These are phyloP conservation scores for Naganishia kalamii DNA, from an alignment of 768 basidiomycete species.

Conservation along the genomic window DNA sequence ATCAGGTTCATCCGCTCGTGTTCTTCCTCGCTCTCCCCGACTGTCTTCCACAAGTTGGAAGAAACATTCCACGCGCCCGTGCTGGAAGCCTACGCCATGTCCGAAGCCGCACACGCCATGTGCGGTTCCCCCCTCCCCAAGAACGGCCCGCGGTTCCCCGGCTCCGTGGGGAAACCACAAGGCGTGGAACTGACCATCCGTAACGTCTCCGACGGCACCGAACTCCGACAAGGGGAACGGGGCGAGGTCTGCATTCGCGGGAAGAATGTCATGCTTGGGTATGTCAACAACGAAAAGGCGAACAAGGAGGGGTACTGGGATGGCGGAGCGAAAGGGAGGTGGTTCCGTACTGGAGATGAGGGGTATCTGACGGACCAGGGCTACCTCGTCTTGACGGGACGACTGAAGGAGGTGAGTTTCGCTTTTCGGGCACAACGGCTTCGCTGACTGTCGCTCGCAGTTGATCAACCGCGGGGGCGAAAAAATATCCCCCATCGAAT, in stretches of 20 bases:
- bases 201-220: slow-evolving; percentile 34
- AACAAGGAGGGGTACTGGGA: slow-evolving; percentile 52
- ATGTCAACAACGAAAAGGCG: slow-evolving; percentile 52
- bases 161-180: slow-evolving; percentile 43
- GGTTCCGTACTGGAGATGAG: slow-evolving; percentile 48
- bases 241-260: slow-evolving; percentile 58
- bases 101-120: slow-evolving; percentile 46
- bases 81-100: slow-evolving; percentile 61
- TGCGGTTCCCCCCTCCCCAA: slow-evolving; percentile 30
- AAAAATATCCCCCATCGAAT: slow-evolving; percentile 59
- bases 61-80: slow-evolving; percentile 54
- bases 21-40: slow-evolving; percentile 56
- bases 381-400: slow-evolving; percentile 54
- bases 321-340: slow-evolving; percentile 46
- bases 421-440: not conserved
- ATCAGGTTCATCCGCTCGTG: slow-evolving; percentile 48
- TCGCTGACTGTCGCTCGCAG: not conserved
- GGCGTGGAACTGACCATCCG: slow-evolving; percentile 46
- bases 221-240: slow-evolving; percentile 46
- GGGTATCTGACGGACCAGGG: slow-evolving; percentile 38
- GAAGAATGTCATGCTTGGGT: slow-evolving; percentile 54
- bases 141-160: slow-evolving; percentile 37
- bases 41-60: slow-evolving; percentile 53
- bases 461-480: slow-evolving; percentile 53
- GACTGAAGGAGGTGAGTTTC: slow-evolving; percentile 59